Conservation (phyloP, 208 protist genomes). For the Trypanosoma platydactyli region DNA sequence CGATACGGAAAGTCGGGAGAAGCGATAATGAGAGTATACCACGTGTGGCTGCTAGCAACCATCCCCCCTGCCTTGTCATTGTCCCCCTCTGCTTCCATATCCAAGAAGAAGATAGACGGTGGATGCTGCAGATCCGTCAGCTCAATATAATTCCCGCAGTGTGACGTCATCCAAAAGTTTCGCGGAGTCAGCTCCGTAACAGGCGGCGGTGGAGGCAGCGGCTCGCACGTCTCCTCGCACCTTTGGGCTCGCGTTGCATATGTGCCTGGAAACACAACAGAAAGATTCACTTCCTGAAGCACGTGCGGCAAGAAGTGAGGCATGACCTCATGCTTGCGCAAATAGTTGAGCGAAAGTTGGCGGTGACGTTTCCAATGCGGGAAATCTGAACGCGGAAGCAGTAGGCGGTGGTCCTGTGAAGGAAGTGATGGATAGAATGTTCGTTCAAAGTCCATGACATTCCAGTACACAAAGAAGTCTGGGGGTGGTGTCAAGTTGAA, state of each 20-base stretch:
- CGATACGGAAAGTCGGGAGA: slow-evolving; percentile 91
- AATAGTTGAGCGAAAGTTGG: slow-evolving; percentile 49
- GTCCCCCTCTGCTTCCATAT: slow-evolving; percentile 18
- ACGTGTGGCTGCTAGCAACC: neutral
- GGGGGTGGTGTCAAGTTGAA: slow-evolving; percentile 86
- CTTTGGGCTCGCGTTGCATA: slow-evolving; percentile 54
- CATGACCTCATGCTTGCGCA: slow-evolving; percentile 82
- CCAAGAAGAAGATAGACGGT: slow-evolving; percentile 78
- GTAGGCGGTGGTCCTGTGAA: slow-evolving; percentile 65
- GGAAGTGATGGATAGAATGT: slow-evolving; percentile 76
- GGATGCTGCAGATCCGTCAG: slow-evolving; percentile 82
- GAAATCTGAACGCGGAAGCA: slow-evolving; percentile 48
- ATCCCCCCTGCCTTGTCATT: slow-evolving; percentile 2
- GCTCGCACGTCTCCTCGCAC: slow-evolving; percentile 58
- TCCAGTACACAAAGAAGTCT: slow-evolving; percentile 91
- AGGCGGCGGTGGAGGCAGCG: slow-evolving; percentile 47
- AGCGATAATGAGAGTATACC: slow-evolving; percentile 83
- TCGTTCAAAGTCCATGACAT: slow-evolving; percentile 76
- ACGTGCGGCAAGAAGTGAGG: slow-evolving; percentile 73
- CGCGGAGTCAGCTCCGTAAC: slow-evolving; percentile 51
- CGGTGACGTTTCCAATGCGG: slow-evolving; percentile 61
- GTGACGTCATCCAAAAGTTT: slow-evolving; percentile 92
- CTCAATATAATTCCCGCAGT: slow-evolving; percentile 92
- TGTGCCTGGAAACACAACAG: slow-evolving; percentile 79
- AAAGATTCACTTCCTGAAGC: slow-evolving; percentile 78